Conservation (phyloP, 345 rosid species). For the Viola odorata region DNA sequence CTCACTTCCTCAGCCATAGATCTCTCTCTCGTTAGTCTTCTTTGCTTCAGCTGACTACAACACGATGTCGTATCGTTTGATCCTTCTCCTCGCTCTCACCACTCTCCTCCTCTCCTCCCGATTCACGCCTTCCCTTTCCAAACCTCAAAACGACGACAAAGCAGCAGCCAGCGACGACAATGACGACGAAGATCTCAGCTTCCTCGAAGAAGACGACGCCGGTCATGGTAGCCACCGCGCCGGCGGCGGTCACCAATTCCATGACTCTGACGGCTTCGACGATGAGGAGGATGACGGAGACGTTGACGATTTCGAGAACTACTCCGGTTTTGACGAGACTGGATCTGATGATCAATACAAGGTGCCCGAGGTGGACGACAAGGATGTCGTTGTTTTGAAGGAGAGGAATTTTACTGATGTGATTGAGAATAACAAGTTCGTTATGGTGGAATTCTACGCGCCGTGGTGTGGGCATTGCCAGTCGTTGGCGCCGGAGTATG, state of each 20-base stretch:
- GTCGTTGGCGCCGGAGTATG: conserved; percentile 92
- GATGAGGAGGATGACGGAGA: not conserved
- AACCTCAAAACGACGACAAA: conserved; percentile 8
- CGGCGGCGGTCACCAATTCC: conserved; percentile 22
- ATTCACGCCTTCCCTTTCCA: conserved; percentile 41
- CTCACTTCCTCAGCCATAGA: conserved; percentile 7
- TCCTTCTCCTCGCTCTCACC: conserved; percentile 31
- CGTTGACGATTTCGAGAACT: conserved; percentile 46
- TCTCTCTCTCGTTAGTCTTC: not conserved
- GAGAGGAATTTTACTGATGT: conserved; percentile 69
- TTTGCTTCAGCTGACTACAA: not conserved
- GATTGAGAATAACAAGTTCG: conserved; percentile 58
- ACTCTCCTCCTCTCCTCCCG: conserved; percentile 46
- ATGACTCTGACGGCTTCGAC: conserved; percentile 47
- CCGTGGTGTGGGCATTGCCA: conserved; percentile 99
- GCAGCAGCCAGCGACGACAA: conserved; percentile 15
- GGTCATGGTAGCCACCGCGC: conserved; percentile 1
- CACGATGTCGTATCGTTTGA: conserved; percentile 22
- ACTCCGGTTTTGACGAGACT: not conserved
- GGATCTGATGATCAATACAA: conserved; percentile 36
- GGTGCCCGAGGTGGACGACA: conserved; percentile 68
- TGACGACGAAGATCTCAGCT: conserved; percentile 72
- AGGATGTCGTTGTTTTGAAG: conserved; percentile 81
- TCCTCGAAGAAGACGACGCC: conserved; percentile 59
- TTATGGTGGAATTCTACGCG: conserved; percentile 96